Base-by-base conservation (phyloP, 1,284 basidiomycete genomes). In the Fomitopsis schrenkii region DNA sequence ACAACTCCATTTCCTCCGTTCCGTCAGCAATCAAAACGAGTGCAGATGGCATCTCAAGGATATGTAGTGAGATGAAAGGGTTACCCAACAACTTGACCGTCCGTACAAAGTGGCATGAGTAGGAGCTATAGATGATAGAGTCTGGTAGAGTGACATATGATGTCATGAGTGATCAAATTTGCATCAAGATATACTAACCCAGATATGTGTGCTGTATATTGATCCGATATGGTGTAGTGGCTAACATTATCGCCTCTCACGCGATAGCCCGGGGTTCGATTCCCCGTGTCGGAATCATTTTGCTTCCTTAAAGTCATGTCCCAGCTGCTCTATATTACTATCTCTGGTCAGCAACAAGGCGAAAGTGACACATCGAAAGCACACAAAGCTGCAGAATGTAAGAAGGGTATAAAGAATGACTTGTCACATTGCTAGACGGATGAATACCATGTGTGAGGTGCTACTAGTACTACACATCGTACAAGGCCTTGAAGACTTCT, bases 1-100 rank as follows among this genome's bases (percentile, higher is more conserved):
- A 91, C 91, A 92, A 92, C 75, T 95, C 93, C 85, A 93, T 93
- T 74, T 94, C 92, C 70, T 95, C 93, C 0, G 92, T 93, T 8
- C 93, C 94, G 70, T 95, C 83, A n/a, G 93, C 90, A n/a, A 95
- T 83, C 26, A 95, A 78, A 58, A 95, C 81, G 30, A 93, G 76
- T 26, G 88, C 90, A 38, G 84, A 83, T 35, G 80, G 75, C 79
- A 83, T 83, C n/a, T 58, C 72, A 26, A n/a, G 26, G 14, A 3
- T 4, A 48, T 57, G 3, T 8, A 38, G 30, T 2, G 2, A 8
- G 30, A 33, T 33, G 5, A 33, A 33, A 33, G 30, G 30, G 5
- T 2, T 33, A 33, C 2, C 1, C 22, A 22, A 22, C 22, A 22
- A 22, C 22, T 22, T 22, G 22, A n/a, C n/a, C n/a, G n/a, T n/a